Conservation (phyloP, 352 stramenopile species). For the Globisporangium radiosum region DNA sequence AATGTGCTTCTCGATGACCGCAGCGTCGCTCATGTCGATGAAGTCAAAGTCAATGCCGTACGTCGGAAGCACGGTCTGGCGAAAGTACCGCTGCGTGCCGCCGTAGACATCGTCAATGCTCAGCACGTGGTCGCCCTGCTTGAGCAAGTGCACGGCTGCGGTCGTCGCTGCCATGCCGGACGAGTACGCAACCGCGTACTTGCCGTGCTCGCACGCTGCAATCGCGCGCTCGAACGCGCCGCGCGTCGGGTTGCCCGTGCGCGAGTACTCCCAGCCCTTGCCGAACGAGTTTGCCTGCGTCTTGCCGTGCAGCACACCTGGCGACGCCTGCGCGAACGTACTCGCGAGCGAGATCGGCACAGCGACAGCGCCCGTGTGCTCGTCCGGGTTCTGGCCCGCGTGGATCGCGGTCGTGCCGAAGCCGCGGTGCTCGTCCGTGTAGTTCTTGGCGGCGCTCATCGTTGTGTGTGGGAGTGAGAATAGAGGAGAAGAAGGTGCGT, state of each 20-base stretch:
- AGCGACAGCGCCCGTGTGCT: conserved; percentile 71
- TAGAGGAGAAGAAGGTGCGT: conserved; percentile 2
- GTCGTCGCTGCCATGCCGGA: conserved; percentile 89
- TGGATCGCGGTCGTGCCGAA: conserved; percentile 84
- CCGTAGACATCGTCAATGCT: conserved; percentile 95
- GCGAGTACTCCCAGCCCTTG: conserved; percentile 94
- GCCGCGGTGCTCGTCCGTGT: conserved; percentile 71
- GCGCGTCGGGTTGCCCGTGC: conserved; percentile 94
- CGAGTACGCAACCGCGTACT: conserved; percentile 84
- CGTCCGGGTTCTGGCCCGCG: conserved; percentile 69
- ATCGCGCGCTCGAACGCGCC: conserved; percentile 92
- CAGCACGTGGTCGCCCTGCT: conserved; percentile 91
- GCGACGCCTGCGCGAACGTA: conserved; percentile 84
- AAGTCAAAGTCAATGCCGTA: conserved; percentile 93
- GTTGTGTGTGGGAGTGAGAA: neutral
- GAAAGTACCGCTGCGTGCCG: conserved; percentile 93
- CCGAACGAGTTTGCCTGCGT: conserved; percentile 87
- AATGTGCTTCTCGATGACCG: conserved; percentile 74
- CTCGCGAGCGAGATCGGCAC: conserved; percentile 90
- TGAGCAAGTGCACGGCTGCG: conserved; percentile 84
- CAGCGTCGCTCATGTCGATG: conserved; percentile 88
- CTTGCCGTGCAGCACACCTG: conserved; percentile 67
- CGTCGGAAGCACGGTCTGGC: conserved; percentile 85
- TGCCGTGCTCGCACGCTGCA: conserved; percentile 88
- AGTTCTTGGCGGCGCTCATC: conserved; percentile 51